Percentiles rank a stretch among this genome's conserved stretches.
phyloP scores from a whole-genome alignment of 805 yeast genomes.

The Metschnikowia arizonensis region DNA sequence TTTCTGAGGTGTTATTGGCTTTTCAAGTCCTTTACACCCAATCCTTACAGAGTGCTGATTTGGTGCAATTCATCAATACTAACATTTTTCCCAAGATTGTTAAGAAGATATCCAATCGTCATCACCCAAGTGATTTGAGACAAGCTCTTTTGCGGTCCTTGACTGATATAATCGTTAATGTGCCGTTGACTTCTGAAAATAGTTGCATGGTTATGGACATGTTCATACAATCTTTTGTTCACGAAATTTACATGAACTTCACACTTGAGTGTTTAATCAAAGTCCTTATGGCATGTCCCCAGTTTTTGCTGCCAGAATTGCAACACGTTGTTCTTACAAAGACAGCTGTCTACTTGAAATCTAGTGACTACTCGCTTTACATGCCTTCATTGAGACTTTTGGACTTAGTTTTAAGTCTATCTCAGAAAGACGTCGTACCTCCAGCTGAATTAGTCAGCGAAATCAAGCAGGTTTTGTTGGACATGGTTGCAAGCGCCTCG shows the following conservation, averaged over 20 bases:
- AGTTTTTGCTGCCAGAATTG: constrained; percentile 14
- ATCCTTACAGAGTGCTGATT: neutral
- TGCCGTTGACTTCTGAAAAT: constrained; percentile 10
- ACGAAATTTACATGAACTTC: constrained; percentile 25
- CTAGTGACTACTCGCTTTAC: constrained; percentile 27
- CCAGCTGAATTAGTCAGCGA: neutral
- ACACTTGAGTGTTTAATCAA: constrained; percentile 25
- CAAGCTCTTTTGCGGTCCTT: constrained; percentile 24
- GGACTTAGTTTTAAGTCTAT: constrained; percentile 7
- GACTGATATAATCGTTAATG: constrained; percentile 20
- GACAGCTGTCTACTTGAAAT: constrained; percentile 21
- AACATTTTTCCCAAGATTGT: constrained; percentile 19
- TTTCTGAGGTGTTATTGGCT: constrained; percentile 27
- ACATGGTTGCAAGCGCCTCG: constrained; percentile 7
- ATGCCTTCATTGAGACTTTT: constrained; percentile 21
- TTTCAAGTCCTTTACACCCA: constrained; percentile 18
- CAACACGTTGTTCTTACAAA: constrained; percentile 19
- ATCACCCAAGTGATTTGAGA: constrained; percentile 29
- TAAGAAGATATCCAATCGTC: constrained; percentile 15
- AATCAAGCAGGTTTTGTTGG: constrained; percentile 9
- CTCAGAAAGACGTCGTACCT: constrained; percentile 4
- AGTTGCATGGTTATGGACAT: constrained; percentile 11
- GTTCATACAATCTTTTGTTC: constrained; percentile 23
- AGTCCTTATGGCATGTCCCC: constrained; percentile 16
- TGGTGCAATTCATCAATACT: constrained; percentile 10